Evolutionary conservation across 1,284 basidiomycete species (phyloP).

Genomic region (Ustilago tritici): DNA sequence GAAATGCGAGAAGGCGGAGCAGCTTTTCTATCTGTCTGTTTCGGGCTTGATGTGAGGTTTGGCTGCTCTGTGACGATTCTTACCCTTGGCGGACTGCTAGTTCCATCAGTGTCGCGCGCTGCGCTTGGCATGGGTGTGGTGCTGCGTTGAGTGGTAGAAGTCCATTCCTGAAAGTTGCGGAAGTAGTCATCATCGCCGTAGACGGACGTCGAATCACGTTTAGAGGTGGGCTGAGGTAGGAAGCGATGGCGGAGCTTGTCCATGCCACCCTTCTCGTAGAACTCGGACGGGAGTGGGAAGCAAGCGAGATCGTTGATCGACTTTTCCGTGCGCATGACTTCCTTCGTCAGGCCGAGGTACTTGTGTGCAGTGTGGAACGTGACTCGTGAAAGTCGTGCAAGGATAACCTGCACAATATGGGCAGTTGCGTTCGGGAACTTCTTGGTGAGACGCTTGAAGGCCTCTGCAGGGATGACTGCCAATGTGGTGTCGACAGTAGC

Average conservation of each 20-base stretch:
- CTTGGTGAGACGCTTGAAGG: conserved; percentile 88
- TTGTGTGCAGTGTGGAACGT: conserved; percentile 95
- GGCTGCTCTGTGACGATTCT: conserved; percentile 24
- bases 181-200: conserved; percentile 54
- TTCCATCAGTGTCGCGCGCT: neutral
- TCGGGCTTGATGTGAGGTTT: conserved; percentile 17
- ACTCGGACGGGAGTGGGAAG: conserved; percentile 88
- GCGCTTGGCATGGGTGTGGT: conserved; percentile 35
- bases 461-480: conserved; percentile 98
- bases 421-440: conserved; percentile 97
- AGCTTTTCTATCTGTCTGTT: conserved; percentile 18
- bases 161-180: conserved; percentile 51
- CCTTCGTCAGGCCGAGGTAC: conserved; percentile 93
- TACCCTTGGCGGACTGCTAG: conserved; percentile 26
- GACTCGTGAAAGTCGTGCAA: conserved; percentile 94
- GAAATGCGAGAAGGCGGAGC: conserved; percentile 7
- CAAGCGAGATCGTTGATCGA: conserved; percentile 96
- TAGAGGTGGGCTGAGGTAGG: conserved; percentile 50
- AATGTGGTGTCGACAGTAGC: conserved; percentile 94
- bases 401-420: conserved; percentile 96
- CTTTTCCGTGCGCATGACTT: conserved; percentile 95
- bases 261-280: conserved; percentile 94
- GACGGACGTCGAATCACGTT: conserved; percentile 33
- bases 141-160: conserved; percentile 31
- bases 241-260: conserved; percentile 87